phyloP scores from a whole-genome alignment of 352 stramenopile species.

The Pythium monospermum region DNA sequence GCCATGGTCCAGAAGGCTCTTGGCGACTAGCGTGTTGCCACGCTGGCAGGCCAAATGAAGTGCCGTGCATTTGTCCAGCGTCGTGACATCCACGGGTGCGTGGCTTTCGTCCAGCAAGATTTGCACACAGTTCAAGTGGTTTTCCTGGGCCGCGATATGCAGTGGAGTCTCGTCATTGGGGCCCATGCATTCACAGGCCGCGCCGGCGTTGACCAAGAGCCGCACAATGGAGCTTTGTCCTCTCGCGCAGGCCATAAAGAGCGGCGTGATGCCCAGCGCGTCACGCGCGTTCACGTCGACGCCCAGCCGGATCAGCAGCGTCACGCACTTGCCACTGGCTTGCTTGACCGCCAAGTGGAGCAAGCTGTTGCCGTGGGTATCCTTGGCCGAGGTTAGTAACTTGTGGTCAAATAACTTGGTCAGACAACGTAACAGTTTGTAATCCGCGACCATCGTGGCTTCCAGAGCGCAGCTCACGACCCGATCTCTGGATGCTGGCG shows the following conservation, averaged over 20 bases:
- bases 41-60: conserved; percentile 76
- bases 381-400: conserved; percentile 38
- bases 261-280: conserved; percentile 52
- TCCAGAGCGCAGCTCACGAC: conserved; percentile 46
- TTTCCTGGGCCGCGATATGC: conserved; percentile 80
- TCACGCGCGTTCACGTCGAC: conserved; percentile 62
- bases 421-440: conserved; percentile 47
- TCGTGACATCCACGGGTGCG: conserved; percentile 50
- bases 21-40: conserved; percentile 64
- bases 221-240: conserved; percentile 57
- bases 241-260: conserved; percentile 76
- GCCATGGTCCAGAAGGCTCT: conserved; percentile 61
- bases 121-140: conserved; percentile 65
- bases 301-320: conserved; percentile 55
- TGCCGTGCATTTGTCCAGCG: conserved; percentile 55
- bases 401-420: conserved; percentile 38
- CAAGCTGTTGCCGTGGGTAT: conserved; percentile 46
- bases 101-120: conserved; percentile 45
- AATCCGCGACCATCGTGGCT: conserved; percentile 38
- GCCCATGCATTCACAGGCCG: conserved; percentile 45
- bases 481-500: conserved; percentile 21
- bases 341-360: conserved; percentile 60
- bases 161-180: conserved; percentile 71
- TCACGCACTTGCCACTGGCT: conserved; percentile 43
- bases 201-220: conserved; percentile 51